Evolutionary conservation across 192 early-diverging fungal genomes (phyloP).

Genomic region (Umbelopsis sp.): DNA sequence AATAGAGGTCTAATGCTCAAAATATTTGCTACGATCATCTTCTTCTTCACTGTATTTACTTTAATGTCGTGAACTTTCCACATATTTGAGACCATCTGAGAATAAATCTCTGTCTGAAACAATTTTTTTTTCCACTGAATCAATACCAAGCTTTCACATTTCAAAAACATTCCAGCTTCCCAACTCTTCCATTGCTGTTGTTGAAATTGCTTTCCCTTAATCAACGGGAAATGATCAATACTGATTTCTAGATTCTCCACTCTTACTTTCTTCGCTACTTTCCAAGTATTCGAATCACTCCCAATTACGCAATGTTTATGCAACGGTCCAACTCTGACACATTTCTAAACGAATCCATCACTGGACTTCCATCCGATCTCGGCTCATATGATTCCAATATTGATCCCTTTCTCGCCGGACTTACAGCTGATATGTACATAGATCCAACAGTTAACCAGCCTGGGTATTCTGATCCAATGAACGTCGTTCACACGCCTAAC

Average conservation of each 20-base stretch:
- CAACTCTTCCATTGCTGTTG: slow-evolving; percentile 54
- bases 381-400: background rate
- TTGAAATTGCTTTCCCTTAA: slow-evolving; percentile 48
- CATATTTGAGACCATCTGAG: slow-evolving; percentile 48
- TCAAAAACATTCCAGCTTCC: slow-evolving; percentile 43
- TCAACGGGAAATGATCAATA: background rate
- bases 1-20: slow-evolving; percentile 97
- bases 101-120: slow-evolving; percentile 43
- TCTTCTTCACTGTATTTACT: slow-evolving; percentile 57
- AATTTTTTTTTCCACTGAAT: slow-evolving; percentile 41
- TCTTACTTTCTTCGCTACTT: background rate
- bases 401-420: slow-evolving; percentile 1
- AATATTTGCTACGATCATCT: slow-evolving; percentile 87
- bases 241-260: background rate
- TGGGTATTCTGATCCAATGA: background rate
- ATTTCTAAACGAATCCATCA: background rate
- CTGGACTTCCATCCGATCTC: background rate
- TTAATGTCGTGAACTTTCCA: slow-evolving; percentile 19
- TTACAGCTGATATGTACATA: slow-evolving; percentile 14
- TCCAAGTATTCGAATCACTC: background rate
- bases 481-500: background rate
- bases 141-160: slow-evolving; percentile 55
- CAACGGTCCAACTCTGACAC: slow-evolving; percentile 4
- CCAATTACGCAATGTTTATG: slow-evolving; percentile 12
- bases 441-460: background rate